These are phyloP conservation scores for Cladosporium oxysporum DNA, from an alignment of 2,329 filamentous ascomycete genomes.

Conservation along the genomic window DNA sequence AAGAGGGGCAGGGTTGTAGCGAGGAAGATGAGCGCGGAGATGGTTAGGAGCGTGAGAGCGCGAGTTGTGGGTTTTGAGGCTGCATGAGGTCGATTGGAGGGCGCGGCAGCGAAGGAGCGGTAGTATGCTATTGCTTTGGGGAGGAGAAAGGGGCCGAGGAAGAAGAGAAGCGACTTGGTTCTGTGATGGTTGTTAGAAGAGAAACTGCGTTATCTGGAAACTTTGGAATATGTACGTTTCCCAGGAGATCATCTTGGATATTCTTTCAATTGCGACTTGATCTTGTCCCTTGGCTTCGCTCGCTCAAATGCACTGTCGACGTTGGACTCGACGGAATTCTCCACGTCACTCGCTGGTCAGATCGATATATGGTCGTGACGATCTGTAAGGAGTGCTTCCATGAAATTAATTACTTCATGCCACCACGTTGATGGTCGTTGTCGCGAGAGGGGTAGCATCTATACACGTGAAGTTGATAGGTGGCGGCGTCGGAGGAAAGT, in stretches of 20 bases:
- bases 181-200: slow-evolving; percentile 29
- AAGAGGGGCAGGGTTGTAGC: slow-evolving; percentile 67
- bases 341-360: background rate
- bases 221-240: slow-evolving; percentile 5
- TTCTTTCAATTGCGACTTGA: background rate
- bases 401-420: background rate
- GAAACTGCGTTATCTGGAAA: background rate
- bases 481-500: slow-evolving; percentile 2
- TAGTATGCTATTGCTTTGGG: slow-evolving; percentile 67
- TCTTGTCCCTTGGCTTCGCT: background rate
- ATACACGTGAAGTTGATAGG: slow-evolving; percentile 16
- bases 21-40: slow-evolving; percentile 55
- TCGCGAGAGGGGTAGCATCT: background rate
- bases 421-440: background rate
- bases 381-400: background rate
- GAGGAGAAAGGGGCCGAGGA: slow-evolving; percentile 70
- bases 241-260: slow-evolving; percentile 17
- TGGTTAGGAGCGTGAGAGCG: slow-evolving; percentile 62
- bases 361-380: background rate
- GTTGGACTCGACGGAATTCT: background rate
- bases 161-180: slow-evolving; percentile 49
- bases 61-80: slow-evolving; percentile 57
- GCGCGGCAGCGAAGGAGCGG: slow-evolving; percentile 52
- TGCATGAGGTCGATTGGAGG: slow-evolving; percentile 48
- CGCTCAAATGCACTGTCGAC: background rate